These are phyloP conservation scores for Panaeolus papilionaceus DNA, from an alignment of 768 basidiomycete genomes.

Conservation along the genomic window DNA sequence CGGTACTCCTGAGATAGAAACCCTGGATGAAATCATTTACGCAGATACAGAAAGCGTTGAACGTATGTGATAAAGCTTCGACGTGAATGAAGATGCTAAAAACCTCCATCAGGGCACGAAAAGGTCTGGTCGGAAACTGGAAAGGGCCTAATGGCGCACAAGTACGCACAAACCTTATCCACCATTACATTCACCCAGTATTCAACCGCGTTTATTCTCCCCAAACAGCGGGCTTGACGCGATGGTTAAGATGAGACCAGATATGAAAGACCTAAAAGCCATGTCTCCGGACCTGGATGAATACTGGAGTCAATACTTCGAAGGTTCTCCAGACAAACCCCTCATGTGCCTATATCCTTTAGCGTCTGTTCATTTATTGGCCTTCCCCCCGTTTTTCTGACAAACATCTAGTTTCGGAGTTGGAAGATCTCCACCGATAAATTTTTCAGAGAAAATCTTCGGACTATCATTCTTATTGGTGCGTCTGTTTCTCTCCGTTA, in stretches of 20 bases:
- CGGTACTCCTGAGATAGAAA: slow-evolving; percentile 49
- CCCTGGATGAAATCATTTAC: slow-evolving; percentile 51
- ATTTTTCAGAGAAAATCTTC: slow-evolving; percentile 22
- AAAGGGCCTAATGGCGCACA: slow-evolving; percentile 55
- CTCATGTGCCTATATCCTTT: slow-evolving; percentile 41
- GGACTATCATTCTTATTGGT: slow-evolving; percentile 30
- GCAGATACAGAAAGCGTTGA: slow-evolving; percentile 41
- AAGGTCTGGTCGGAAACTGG: slow-evolving; percentile 40
- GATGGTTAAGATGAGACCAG: slow-evolving; percentile 64
- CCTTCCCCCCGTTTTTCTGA: no score
- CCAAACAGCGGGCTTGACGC: slow-evolving; percentile 52
- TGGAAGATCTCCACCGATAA: slow-evolving; percentile 27
- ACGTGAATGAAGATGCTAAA: no score
- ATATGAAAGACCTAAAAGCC: slow-evolving; percentile 48
- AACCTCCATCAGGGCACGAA: slow-evolving; percentile 19
- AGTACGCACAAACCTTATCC: slow-evolving; percentile 38
- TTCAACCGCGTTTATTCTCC: no score
- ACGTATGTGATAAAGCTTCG: slow-evolving; percentile 33
- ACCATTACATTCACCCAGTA: neutral
- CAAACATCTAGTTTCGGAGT: no score
- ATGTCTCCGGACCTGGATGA: slow-evolving; percentile 53
- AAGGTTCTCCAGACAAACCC: slow-evolving; percentile 57
- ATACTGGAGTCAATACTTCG: slow-evolving; percentile 56
- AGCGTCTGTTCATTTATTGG: slow-evolving; percentile 25
- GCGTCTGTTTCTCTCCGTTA: slow-evolving; percentile 19